Percentiles rank a stretch among this genome's conserved stretches.
phyloP scores from a whole-genome alignment of 805 yeast genomes.

The Yamadazyma sp. region DNA sequence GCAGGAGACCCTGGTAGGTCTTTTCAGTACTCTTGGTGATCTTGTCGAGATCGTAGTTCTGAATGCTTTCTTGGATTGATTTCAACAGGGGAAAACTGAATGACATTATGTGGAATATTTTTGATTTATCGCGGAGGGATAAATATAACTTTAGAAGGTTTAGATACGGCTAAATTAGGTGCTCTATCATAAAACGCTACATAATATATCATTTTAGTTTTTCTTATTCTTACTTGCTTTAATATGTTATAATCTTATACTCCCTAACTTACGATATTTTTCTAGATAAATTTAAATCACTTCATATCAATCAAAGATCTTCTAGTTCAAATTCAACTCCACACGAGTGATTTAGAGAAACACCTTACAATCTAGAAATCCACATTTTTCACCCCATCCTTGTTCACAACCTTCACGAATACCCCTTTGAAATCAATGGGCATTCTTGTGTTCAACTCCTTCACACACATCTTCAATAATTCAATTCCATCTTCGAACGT shows the following conservation, averaged over 20 bases:
- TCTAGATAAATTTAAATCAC: too few relatives aligned
- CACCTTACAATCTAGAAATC: conserved; percentile 1
- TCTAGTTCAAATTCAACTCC: too few relatives aligned
- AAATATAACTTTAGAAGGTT: too few relatives aligned
- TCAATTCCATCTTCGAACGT: conserved; percentile 74
- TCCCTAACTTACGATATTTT: too few relatives aligned
- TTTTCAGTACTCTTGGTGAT: conserved; percentile 39
- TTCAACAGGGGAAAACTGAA: conserved; percentile 16
- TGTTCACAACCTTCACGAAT: conserved; percentile 61
- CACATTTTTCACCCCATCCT: conserved; percentile 44
- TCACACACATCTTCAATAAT: conserved; percentile 68
- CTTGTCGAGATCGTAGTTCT: conserved; percentile 38
- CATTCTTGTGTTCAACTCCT: conserved; percentile 79
- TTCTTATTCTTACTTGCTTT: too few relatives aligned
- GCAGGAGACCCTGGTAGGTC: conserved; percentile 46
- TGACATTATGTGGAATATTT: too few relatives aligned
- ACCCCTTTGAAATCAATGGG: conserved; percentile 95
- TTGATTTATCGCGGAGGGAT: too few relatives aligned
- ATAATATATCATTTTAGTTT: too few relatives aligned
- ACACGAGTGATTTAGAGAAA: not conserved
- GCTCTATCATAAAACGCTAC: too few relatives aligned
- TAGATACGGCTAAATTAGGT: too few relatives aligned
- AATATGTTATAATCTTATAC: too few relatives aligned
- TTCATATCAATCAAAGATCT: too few relatives aligned
- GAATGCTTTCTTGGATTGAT: conserved; percentile 40